Percentiles rank a stretch among this genome's conserved stretches.
Conservation (phyloP, 2,329 filamentous ascomycete genomes). For the Aureobasidium pullulans region DNA sequence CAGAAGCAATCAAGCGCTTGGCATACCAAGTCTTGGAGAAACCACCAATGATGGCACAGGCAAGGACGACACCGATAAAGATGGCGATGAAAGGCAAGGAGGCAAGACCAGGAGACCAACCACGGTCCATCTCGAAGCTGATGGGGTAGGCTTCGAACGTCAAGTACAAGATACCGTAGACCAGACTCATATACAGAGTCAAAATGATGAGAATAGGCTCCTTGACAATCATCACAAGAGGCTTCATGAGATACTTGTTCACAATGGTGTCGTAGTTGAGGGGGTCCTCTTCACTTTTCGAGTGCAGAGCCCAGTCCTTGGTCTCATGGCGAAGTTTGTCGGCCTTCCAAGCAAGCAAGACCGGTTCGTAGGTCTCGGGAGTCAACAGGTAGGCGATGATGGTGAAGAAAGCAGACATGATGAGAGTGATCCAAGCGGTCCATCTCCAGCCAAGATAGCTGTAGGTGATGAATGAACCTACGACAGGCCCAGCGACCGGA, state of each 20-base stretch:
- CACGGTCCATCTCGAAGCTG: conserved; percentile 32
- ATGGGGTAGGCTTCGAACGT: conserved; percentile 41
- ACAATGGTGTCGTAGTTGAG: conserved; percentile 4
- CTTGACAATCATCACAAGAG: conserved; percentile 19
- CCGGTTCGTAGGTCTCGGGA: conserved; percentile 44
- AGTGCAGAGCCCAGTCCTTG: conserved; percentile 41
- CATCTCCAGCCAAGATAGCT: conserved; percentile 26
- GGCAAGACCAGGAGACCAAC: conserved; percentile 32
- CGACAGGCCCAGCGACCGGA: conserved; percentile 21
- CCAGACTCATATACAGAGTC: conserved; percentile 24
- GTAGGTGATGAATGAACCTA: conserved; percentile 23
- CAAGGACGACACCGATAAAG: conserved; percentile 29
- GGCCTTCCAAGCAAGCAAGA: conserved; percentile 42
- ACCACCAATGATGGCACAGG: conserved; percentile 23
- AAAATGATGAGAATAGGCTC: conserved; percentile 20
- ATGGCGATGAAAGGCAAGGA: conserved; percentile 34
- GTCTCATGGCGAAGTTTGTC: conserved; percentile 40
- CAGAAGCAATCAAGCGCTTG: conserved; percentile 24
- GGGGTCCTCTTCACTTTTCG: conserved; percentile 21
- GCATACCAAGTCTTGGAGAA: conserved; percentile 29
- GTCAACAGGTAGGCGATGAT: conserved; percentile 36
- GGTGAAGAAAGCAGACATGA: conserved; percentile 37
- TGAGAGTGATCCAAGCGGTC: conserved; percentile 18
- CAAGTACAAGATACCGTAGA: conserved; percentile 37
- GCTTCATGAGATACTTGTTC: conserved; percentile 15